phyloP scores from a whole-genome alignment of 2,329 filamentous ascomycete genomes.

The Aspergillus vadensis region DNA sequence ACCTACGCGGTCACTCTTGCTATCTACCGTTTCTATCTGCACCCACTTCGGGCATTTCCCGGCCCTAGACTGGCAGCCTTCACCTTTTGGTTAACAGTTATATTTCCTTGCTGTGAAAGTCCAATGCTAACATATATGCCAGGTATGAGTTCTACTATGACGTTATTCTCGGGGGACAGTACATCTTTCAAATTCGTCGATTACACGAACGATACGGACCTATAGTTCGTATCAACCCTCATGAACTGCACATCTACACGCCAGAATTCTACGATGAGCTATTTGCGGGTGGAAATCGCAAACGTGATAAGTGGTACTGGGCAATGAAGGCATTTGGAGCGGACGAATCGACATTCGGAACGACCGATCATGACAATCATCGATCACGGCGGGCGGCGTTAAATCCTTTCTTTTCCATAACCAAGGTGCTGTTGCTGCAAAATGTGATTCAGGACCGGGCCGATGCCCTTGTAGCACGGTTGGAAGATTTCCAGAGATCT shows the following conservation, averaged over 20 bases:
- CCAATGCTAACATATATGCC: neutral
- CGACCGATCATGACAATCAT: no score
- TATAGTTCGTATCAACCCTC: neutral
- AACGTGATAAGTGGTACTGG: no score
- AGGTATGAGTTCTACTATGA: slow-evolving; percentile 1
- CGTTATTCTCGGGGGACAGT: neutral
- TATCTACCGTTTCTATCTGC: neutral
- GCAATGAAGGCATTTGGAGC: no score
- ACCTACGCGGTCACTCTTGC: neutral
- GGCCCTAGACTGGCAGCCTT: neutral
- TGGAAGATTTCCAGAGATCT: no score
- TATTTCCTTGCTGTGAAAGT: neutral
- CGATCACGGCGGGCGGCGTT: no score
- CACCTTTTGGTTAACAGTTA: neutral
- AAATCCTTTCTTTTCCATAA: no score
- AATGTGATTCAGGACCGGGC: no score
- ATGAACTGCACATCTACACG: neutral
- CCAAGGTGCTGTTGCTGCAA: no score
- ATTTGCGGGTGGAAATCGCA: no score
- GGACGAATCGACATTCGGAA: no score
- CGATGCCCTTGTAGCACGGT: no score
- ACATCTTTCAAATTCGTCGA: neutral
- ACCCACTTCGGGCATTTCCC: neutral
- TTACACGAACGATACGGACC: neutral
- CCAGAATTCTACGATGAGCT: slow-evolving; percentile 6